Conservation (phyloP, 129 eudicot species). For the Silybum marianum region DNA sequence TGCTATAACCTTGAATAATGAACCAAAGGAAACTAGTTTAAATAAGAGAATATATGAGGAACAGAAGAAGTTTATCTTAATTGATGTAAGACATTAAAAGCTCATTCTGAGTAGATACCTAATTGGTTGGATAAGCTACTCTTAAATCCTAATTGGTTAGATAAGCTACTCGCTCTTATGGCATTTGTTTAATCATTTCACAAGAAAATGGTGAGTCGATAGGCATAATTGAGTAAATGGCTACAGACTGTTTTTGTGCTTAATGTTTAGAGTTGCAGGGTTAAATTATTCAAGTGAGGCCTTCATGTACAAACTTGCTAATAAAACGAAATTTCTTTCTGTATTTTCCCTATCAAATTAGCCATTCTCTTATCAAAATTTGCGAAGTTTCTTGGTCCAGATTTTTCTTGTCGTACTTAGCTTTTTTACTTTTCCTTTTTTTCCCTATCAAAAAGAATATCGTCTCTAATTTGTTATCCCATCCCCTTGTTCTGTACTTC, state of each 20-base stretch:
- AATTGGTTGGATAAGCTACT: not conserved
- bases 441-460: too few species aligned
- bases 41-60: not conserved
- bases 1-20: not conserved
- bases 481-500: not conserved
- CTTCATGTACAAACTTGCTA: slow-evolving; percentile 1
- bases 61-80: not conserved
- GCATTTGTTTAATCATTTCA: not conserved
- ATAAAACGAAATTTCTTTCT: not conserved
- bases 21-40: not conserved
- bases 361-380: not conserved
- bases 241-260: not conserved
- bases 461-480: not conserved
- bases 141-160: not conserved
- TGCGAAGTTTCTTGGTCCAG: not conserved
- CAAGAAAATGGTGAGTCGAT: not conserved
- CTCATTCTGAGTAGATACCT: not conserved
- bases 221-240: not conserved
- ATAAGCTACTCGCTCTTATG: not conserved
- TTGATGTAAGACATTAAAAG: not conserved
- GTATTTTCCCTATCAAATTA: not conserved
- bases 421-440: not conserved
- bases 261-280: not conserved
- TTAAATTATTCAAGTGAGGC: not conserved
- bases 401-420: not conserved